Conservation (phyloP, 2,329 filamentous ascomycete genomes). For the Epichloe gansuensis region DNA sequence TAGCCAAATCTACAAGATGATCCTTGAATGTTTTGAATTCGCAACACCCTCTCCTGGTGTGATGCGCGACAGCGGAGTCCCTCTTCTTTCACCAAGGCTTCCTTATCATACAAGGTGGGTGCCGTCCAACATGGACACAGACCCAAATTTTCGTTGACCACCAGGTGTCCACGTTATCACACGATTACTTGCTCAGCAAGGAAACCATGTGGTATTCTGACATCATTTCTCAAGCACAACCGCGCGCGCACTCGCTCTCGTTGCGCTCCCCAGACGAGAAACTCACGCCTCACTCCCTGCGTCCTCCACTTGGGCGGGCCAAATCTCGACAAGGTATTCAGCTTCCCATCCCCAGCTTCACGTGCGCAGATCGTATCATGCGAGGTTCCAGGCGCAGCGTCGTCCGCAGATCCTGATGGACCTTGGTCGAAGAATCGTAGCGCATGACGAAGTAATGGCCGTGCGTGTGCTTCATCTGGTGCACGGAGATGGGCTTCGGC, state of each 20-base stretch:
- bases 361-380: conserved; percentile 76
- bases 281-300: conserved; percentile 19
- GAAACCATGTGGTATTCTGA: too few relatives aligned
- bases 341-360: conserved; percentile 61
- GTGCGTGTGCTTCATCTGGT: conserved; percentile 70
- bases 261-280: not conserved
- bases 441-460: conserved; percentile 98
- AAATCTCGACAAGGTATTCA: conserved; percentile 38
- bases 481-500: conserved; percentile 63
- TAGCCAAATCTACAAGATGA: conserved; percentile 1
- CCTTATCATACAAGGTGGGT: not conserved
- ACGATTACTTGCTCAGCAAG: too few relatives aligned
- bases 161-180: too few relatives aligned
- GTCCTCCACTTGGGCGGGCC: conserved; percentile 38
- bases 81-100: not conserved
- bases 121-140: too few relatives aligned
- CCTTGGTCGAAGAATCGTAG: conserved; percentile 66
- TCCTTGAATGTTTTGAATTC: not conserved
- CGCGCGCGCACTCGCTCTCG: not conserved
- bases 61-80: not conserved
- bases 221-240: not conserved
- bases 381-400: conserved; percentile 78
- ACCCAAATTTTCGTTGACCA: too few relatives aligned
- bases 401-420: conserved; percentile 62
- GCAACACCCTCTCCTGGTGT: not conserved